Evolutionary conservation across 2,329 filamentous ascomycete genomes (phyloP), one percentile per base, ranked within the genome.

Genomic region (Venturia nashicola): DNA sequence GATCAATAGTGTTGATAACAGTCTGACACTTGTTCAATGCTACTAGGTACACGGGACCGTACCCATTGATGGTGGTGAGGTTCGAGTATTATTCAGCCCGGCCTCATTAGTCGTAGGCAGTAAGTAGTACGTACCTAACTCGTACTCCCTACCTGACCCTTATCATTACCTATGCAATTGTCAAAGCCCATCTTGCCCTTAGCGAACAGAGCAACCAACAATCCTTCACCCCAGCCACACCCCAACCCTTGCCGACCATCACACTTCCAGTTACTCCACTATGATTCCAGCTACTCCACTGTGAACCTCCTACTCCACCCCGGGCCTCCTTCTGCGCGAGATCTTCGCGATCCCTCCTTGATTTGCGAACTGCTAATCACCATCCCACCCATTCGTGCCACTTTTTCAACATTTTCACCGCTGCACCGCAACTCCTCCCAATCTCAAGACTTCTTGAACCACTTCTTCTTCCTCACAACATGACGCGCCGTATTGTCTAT

Each of bases 401-500:
- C 44, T 20, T 14, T 57, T n/a, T 57, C 23, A 12, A 57, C 51
- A 57, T n/a, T 11, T 20, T 36, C 51, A 57, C 51, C 51, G 32
- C 51, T 14, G 5, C 2, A 5, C 27, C 14, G 4, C 23, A 16
- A 16, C 5, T n/a, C n/a, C n/a, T n/a, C n/a, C n/a, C n/a, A n/a
- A 7, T 7, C 6, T 34, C 23, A 16, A 9, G 12, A 34, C 20
- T 55, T n/a, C 16, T 32, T 34, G 20, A n/a, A 4, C 6, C 18
- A 3, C 12, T 8, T 8, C 14, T 57, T 57, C 18, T 57, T 36
- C 5, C 2, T 20, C n/a, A 18, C 51, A 36, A 51, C 70, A 81
- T 81, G 79, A 79, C 78, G 66, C 74, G 79, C 43, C 74, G 75
- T 66, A 72, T 78, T 20, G 77, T 81, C 36, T 81, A 81, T 68